These are phyloP conservation scores for Tilletia caries DNA, from an alignment of 1,284 basidiomycete genomes.

Conservation along the genomic window DNA sequence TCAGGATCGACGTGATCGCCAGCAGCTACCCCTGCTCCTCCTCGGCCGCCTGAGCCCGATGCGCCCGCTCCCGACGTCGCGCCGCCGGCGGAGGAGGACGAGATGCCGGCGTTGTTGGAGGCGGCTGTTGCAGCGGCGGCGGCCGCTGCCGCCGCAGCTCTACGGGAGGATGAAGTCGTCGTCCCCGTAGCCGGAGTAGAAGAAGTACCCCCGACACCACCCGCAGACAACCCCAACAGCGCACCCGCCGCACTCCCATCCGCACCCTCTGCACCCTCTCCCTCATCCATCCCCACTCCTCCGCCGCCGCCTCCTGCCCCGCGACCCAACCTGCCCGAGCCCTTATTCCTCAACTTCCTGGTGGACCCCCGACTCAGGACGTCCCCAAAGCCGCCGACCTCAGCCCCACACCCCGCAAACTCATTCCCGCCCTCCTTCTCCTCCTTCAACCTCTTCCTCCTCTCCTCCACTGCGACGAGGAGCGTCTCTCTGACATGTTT, in stretches of 20 bases:
- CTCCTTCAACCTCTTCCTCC: slow-evolving; percentile 44
- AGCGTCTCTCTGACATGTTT: slow-evolving; percentile 46
- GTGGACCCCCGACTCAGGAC: slow-evolving; percentile 44
- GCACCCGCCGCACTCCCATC: background rate
- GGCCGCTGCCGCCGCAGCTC: slow-evolving; percentile 4
- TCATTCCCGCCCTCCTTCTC: slow-evolving; percentile 48
- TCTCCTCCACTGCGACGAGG: slow-evolving; percentile 46
- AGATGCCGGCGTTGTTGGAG: background rate
- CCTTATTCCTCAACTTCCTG: slow-evolving; percentile 52
- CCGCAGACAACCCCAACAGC: background rate
- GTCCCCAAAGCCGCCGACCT: too few species aligned
- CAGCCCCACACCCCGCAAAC: slow-evolving; percentile 4
- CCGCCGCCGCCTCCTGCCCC: too few species aligned
- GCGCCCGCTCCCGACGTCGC: background rate
- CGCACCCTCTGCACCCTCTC: background rate
- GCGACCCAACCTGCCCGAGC: background rate
- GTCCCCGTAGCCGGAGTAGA: background rate
- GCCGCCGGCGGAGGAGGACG: background rate
- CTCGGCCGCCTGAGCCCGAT: background rate
- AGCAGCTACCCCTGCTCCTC: background rate
- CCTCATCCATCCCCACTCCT: background rate
- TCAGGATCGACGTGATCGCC: background rate
- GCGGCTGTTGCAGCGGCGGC: slow-evolving; percentile 10
- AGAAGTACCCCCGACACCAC: background rate
- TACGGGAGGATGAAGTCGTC: slow-evolving; percentile 23